Percentiles rank a stretch among this genome's conserved stretches.
These are phyloP conservation scores for Ustilago hordei DNA, from an alignment of 1,284 basidiomycete species.

Conservation along the genomic window DNA sequence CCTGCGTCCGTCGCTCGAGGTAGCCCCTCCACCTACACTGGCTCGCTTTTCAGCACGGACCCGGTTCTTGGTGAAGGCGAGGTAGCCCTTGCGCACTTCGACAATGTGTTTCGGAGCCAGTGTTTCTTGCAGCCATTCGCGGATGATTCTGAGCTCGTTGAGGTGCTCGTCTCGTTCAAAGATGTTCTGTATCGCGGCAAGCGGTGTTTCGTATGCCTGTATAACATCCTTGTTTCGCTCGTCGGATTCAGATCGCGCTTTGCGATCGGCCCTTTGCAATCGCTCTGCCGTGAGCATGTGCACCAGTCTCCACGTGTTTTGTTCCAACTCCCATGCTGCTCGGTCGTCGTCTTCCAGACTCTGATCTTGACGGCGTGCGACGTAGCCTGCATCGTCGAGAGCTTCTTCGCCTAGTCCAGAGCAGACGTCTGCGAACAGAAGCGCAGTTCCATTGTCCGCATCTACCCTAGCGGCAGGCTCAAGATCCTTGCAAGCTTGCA, in stretches of 20 bases:
- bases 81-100: conserved; percentile 68
- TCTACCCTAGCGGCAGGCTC: conserved; percentile 50
- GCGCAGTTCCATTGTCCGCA: conserved; percentile 51
- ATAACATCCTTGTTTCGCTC: conserved; percentile 9
- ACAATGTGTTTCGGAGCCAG: conserved; percentile 57
- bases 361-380: conserved; percentile 23
- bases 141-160: conserved; percentile 65
- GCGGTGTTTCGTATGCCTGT: conserved; percentile 62
- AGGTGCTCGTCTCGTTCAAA: conserved; percentile 56
- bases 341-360: conserved; percentile 46
- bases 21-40: conserved; percentile 26
- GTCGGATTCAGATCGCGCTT: conserved; percentile 31
- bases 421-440: conserved; percentile 61
- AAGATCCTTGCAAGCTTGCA: conserved; percentile 49
- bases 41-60: conserved; percentile 62
- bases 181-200: conserved; percentile 62
- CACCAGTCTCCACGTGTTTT: conserved; percentile 60
- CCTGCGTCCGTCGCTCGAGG: conserved; percentile 27
- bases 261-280: conserved; percentile 44
- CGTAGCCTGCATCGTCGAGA: conserved; percentile 51
- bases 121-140: conserved; percentile 67
- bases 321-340: conserved; percentile 56
- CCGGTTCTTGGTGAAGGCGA: conserved; percentile 66
- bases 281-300: conserved; percentile 54
- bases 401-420: conserved; percentile 37